These are phyloP conservation scores for Malassezia japonica DNA, from an alignment of 1,284 basidiomycete genomes.

Conservation along the genomic window DNA sequence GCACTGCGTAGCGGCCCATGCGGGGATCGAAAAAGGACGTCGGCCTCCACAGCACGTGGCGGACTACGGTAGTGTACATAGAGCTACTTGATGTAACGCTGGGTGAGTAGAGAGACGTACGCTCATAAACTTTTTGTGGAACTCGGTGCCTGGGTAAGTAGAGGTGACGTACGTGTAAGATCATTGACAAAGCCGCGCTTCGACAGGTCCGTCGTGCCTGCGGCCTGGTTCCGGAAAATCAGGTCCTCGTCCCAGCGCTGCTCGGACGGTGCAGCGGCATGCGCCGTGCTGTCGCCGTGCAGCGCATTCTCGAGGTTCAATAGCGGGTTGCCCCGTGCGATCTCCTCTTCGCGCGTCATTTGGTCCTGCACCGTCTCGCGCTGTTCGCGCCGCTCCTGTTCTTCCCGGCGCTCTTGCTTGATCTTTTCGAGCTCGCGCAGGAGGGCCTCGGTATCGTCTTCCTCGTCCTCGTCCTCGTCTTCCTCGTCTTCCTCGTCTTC, in stretches of 20 bases:
- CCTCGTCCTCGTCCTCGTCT: constrained; percentile 13
- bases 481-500: constrained; percentile 15
- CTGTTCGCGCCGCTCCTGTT: constrained; percentile 20
- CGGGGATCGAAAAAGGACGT: neutral
- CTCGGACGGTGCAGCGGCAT: neutral
- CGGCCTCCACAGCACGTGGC: neutral
- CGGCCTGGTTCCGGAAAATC: constrained; percentile 47
- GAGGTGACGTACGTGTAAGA: constrained; percentile 25
- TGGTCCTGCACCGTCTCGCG: constrained; percentile 9
- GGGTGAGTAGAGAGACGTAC: constrained; percentile 15
- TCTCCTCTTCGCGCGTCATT: constrained; percentile 29
- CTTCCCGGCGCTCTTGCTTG: constrained; percentile 33
- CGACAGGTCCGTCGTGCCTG: constrained; percentile 15
- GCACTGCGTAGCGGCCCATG: constrained; percentile 38
- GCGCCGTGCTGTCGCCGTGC: constrained; percentile 1
- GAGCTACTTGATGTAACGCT: constrained; percentile 31
- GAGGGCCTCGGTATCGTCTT: constrained; percentile 28
- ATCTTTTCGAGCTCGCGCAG: constrained; percentile 42
- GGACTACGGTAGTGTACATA: neutral
- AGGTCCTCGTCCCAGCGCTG: constrained; percentile 46
- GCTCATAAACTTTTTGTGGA: constrained; percentile 43
- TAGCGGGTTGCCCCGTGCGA: constrained; percentile 41
- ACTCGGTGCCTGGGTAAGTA: constrained; percentile 26
- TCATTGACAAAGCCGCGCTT: constrained; percentile 39
- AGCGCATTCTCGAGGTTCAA: constrained; percentile 35